A percentile compares a stretch with the other conserved stretches of the same genome.
These are phyloP conservation scores for Zymoseptoria crescenta DNA, from an alignment of 2,329 filamentous ascomycete species.

Conservation along the genomic window DNA sequence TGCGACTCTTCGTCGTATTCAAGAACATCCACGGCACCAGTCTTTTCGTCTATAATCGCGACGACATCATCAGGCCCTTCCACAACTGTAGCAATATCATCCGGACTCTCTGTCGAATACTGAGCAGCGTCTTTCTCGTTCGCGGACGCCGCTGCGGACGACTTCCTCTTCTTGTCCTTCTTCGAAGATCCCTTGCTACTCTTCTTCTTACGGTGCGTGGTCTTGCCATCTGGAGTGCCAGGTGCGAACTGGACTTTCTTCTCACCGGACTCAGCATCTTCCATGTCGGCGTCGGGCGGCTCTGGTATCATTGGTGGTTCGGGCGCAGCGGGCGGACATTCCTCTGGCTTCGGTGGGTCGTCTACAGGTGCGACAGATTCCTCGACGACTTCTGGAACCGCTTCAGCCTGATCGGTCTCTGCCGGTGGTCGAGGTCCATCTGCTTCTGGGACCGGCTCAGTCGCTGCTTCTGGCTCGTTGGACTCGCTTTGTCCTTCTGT, in stretches of 20 bases:
- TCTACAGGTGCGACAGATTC: not conserved
- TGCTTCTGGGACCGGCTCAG: not conserved
- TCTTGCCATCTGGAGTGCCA: conserved; percentile 21
- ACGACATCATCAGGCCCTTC: conserved; percentile 11
- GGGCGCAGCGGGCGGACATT: conserved; percentile 1
- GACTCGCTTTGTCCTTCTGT: not conserved
- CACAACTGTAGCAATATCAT: conserved; percentile 20
- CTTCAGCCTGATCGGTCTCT: not conserved
- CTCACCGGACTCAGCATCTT: conserved; percentile 10
- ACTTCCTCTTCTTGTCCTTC: conserved; percentile 22
- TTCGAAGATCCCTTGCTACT: conserved; percentile 6
- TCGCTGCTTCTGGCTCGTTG: not conserved
- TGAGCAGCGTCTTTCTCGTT: conserved; percentile 3
- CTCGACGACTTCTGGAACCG: not conserved
- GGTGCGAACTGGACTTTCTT: conserved; percentile 24
- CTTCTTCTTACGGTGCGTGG: conserved; percentile 22
- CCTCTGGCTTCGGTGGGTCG: not conserved
- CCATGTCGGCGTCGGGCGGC: conserved; percentile 5
- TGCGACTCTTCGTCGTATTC: not conserved
- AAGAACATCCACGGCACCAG: not conserved
- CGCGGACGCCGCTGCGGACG: not conserved
- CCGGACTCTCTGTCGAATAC: conserved; percentile 3
- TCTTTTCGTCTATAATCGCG: conserved; percentile 4
- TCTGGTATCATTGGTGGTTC: conserved; percentile 3
- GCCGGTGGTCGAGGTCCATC: not conserved